phyloP scores from a whole-genome alignment of 768 basidiomycete species.

The Cubamyces lactineus region DNA sequence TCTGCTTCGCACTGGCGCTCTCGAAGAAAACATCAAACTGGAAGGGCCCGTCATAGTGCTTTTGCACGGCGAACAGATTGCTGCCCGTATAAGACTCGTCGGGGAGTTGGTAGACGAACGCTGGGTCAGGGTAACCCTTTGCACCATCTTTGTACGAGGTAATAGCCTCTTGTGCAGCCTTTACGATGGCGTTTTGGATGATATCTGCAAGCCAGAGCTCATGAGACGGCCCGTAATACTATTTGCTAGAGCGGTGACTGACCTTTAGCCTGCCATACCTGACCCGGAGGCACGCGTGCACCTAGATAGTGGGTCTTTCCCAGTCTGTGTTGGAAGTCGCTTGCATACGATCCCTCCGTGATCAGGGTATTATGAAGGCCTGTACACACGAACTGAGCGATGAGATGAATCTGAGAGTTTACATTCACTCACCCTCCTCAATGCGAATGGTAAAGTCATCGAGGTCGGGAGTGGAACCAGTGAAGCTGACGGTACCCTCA shows the following conservation, averaged over 20 bases:
- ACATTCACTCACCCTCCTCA: slow-evolving; percentile 60
- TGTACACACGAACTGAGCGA: not conserved
- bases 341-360: slow-evolving; percentile 56
- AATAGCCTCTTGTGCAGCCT: slow-evolving; percentile 57
- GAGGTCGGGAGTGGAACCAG: slow-evolving; percentile 75
- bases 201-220: not conserved
- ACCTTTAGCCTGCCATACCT: slow-evolving; percentile 90
- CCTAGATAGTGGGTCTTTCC: slow-evolving; percentile 77
- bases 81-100: slow-evolving; percentile 73
- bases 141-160: slow-evolving; percentile 55
- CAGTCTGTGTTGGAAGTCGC: slow-evolving; percentile 59
- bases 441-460: slow-evolving; percentile 84
- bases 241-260: slow-evolving; percentile 13
- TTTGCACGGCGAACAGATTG: slow-evolving; percentile 89
- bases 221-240: not conserved
- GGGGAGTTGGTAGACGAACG: slow-evolving; percentile 74
- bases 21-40: slow-evolving; percentile 91
- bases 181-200: slow-evolving; percentile 42
- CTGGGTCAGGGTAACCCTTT: slow-evolving; percentile 70
- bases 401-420: not conserved
- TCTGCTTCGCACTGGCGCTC: slow-evolving; percentile 66
- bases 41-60: slow-evolving; percentile 81
- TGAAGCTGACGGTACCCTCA: slow-evolving; percentile 66
- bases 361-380: slow-evolving; percentile 61
- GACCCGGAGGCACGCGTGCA: slow-evolving; percentile 57